Percentiles rank a stretch among this genome's conserved stretches.
These are phyloP conservation scores for Dentiscutata heterogama DNA, from an alignment of 371 early-diverging fungal genomes.

Conservation along the genomic window DNA sequence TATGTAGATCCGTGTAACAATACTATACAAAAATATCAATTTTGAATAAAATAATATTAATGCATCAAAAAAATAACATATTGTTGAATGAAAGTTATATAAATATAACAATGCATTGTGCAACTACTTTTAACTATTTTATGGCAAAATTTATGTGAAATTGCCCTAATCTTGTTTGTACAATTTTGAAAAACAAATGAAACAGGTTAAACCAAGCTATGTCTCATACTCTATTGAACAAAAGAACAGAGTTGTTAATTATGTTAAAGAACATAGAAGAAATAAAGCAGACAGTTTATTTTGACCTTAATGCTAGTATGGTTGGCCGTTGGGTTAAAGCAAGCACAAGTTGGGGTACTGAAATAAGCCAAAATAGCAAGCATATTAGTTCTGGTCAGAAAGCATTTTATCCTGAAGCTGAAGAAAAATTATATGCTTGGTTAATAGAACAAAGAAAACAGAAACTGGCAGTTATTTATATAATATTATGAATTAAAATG, in stretches of 20 bases:
- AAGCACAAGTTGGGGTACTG: slow-evolving; percentile 5
- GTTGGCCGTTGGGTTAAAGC: slow-evolving; percentile 32
- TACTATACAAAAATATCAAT: no score
- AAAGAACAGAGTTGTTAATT: slow-evolving; percentile 18
- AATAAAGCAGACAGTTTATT: slow-evolving; percentile 13
- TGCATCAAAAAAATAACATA: no score
- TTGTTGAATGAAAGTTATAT: no score
- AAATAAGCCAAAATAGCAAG: not conserved
- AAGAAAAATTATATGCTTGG: slow-evolving; percentile 19
- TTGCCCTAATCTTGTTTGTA: no score
- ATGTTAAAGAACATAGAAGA: slow-evolving; percentile 28
- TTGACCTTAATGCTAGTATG: not conserved
- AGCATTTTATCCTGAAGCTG: slow-evolving; percentile 19
- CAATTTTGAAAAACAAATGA: no score
- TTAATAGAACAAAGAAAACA: not conserved
- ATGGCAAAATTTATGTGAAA: no score
- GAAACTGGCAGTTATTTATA: not conserved
- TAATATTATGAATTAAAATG: slow-evolving; percentile 8
- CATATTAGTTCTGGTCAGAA: slow-evolving; percentile 24
- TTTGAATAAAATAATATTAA: no score
- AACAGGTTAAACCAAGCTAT: no score
- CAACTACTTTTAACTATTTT: no score
- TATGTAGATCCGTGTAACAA: no score
- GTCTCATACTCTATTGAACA: not conserved
- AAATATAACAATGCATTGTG: no score